These are phyloP conservation scores for Phialophora expanda DNA, from an alignment of 2,329 filamentous ascomycete genomes.

Conservation along the genomic window DNA sequence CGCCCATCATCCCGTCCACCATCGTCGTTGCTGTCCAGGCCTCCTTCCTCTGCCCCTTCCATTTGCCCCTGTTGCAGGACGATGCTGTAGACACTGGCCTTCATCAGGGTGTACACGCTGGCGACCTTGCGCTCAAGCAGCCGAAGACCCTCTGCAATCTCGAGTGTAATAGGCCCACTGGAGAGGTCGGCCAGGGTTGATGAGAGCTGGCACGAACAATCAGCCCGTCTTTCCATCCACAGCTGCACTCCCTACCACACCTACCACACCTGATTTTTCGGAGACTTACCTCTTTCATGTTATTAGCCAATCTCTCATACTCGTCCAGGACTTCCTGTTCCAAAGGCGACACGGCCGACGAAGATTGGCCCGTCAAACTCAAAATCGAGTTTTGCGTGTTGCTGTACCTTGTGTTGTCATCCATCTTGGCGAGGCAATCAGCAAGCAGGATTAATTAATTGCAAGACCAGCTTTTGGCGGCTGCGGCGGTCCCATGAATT, in stretches of 20 bases:
- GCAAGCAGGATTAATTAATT: not conserved
- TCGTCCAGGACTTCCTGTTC: conserved; percentile 96
- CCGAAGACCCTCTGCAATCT: conserved; percentile 83
- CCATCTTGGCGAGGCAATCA: conserved; percentile 33
- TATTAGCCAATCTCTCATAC: conserved; percentile 83
- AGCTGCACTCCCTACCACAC: not conserved
- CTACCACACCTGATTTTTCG: not conserved
- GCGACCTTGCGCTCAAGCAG: conserved; percentile 93
- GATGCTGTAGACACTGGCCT: conserved; percentile 98
- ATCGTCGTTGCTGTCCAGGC: conserved; percentile 15
- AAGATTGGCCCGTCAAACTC: conserved; percentile 27
- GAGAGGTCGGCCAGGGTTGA: conserved; percentile 67
- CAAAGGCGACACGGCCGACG: conserved; percentile 57
- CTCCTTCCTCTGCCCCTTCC: conserved; percentile 53
- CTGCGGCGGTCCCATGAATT: not conserved
- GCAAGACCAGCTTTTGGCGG: not conserved
- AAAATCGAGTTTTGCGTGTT: conserved; percentile 26
- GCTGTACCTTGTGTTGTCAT: conserved; percentile 31
- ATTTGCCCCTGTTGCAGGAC: conserved; percentile 92
- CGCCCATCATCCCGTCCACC: conserved; percentile 2
- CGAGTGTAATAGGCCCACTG: conserved; percentile 71
- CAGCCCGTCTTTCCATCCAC: not conserved
- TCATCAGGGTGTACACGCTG: conserved; percentile 91
- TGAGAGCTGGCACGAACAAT: conserved; percentile 58
- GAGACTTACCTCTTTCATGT: conserved; percentile 79